Percentiles rank a stretch among this genome's conserved stretches.
Conservation (phyloP, 2,329 filamentous ascomycete genomes). For the Ceratocystis harringtonii region DNA sequence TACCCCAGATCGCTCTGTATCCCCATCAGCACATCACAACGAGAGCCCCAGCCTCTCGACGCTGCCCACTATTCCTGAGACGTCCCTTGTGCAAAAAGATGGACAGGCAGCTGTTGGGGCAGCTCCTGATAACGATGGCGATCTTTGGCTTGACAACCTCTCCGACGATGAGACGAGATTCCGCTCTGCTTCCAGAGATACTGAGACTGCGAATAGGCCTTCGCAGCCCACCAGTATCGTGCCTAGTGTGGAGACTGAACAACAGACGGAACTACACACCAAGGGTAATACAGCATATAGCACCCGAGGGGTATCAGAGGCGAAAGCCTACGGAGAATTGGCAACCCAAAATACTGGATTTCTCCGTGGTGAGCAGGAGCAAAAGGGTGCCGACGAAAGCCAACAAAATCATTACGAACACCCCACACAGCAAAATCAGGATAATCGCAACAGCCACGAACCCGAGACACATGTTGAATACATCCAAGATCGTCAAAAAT, state of each 20-base stretch:
- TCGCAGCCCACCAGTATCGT: background rate
- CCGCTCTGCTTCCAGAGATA: conserved; percentile 7
- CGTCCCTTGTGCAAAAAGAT: background rate
- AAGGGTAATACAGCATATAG: background rate
- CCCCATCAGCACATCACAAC: background rate
- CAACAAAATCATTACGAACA: background rate
- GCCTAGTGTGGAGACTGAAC: background rate
- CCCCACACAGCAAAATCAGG: background rate
- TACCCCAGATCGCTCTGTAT: conserved; percentile 6
- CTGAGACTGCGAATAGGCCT: background rate
- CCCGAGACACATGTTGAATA: background rate
- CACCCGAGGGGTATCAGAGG: too few relatives aligned
- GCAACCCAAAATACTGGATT: too few relatives aligned
- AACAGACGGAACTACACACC: background rate
- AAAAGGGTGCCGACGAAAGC: too few relatives aligned
- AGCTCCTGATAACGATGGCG: conserved; percentile 25
- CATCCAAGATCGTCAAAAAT: too few relatives aligned
- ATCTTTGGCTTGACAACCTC: conserved; percentile 33
- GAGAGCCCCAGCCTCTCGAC: background rate
- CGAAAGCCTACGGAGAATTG: too few relatives aligned
- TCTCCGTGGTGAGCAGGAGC: too few relatives aligned
- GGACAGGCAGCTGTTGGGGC: background rate
- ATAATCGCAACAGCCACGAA: background rate
- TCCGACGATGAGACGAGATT: conserved; percentile 25
- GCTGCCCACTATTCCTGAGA: conserved; percentile 5